Conservation (phyloP, 2,329 filamentous ascomycete species). For the Aspergillus novofumigatus region DNA sequence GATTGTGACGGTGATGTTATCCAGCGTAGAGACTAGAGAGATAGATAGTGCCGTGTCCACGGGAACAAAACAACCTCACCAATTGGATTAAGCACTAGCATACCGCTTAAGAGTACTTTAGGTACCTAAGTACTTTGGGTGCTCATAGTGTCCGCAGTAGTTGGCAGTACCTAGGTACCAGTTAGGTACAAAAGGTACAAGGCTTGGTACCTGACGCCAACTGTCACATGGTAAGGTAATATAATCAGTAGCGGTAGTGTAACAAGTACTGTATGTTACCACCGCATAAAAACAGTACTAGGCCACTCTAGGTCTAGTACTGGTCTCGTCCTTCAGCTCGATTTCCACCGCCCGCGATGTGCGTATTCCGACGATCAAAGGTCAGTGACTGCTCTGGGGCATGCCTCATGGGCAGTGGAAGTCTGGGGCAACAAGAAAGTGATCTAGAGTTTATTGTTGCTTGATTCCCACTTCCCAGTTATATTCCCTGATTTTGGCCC, state of each 20-base stretch:
- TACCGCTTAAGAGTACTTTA: not conserved
- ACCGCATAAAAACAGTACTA: not conserved
- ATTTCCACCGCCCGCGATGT: not conserved
- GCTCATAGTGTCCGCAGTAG: not conserved
- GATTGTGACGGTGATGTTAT: conserved; percentile 9
- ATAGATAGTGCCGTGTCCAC: conserved; percentile 5
- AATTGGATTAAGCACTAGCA: not conserved
- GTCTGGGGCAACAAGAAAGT: not conserved
- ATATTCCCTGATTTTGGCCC: not conserved
- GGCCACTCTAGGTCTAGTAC: not conserved
- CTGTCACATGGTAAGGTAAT: not conserved
- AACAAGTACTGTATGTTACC: not conserved
- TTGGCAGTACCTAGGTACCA: not conserved
- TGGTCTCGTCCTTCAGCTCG: not conserved
- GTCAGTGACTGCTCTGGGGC: not conserved
- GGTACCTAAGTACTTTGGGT: not conserved
- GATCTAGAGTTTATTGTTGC: not conserved
- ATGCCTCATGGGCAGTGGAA: not conserved
- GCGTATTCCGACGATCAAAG: conserved; percentile 5
- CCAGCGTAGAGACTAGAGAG: not conserved
- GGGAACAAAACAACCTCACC: conserved; percentile 6
- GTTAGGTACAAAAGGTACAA: not conserved
- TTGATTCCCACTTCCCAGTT: not conserved
- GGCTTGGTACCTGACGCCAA: not conserved
- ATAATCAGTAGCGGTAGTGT: not conserved